Conservation (phyloP, 805 yeast genomes). For the Kodamaea kaohsiungensis region DNA sequence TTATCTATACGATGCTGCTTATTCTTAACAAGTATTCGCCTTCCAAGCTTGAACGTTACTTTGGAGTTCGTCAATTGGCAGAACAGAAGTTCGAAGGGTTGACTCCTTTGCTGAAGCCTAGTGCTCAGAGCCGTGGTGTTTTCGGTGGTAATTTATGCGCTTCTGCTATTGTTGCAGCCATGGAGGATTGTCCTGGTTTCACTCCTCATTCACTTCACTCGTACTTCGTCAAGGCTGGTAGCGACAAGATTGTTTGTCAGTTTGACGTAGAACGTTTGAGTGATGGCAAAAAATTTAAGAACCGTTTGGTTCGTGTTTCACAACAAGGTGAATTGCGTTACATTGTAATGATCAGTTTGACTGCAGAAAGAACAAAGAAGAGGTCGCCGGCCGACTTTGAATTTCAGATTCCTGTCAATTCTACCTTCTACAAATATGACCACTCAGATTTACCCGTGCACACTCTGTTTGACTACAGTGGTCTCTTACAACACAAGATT, state of each 20-base stretch:
- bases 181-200: constrained; percentile 30
- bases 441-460: constrained; percentile 19
- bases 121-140: constrained; percentile 31
- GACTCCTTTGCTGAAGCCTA: constrained; percentile 22
- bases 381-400: constrained; percentile 26
- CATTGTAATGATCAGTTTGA: constrained; percentile 36
- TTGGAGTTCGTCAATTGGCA: constrained; percentile 14
- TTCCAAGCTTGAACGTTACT: constrained; percentile 14
- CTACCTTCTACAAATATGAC: constrained; percentile 22
- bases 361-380: constrained; percentile 23
- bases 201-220: constrained; percentile 45
- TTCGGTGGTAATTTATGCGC: constrained; percentile 42
- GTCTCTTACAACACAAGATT: constrained; percentile 25
- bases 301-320: constrained; percentile 29
- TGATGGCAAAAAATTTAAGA: constrained; percentile 38
- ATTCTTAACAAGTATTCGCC: constrained; percentile 5
- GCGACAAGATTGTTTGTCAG: constrained; percentile 27
- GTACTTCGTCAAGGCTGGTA: constrained; percentile 41
- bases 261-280: constrained; percentile 36
- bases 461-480: constrained; percentile 17
- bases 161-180: constrained; percentile 37
- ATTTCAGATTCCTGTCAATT: constrained; percentile 27
- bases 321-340: constrained; percentile 34
- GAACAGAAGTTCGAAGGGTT: constrained; percentile 16
- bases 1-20: constrained; percentile 3